A percentile compares a stretch with the other conserved stretches of the same genome.
These are phyloP conservation scores for Teratosphaeria gauchensis DNA, from an alignment of 2,329 filamentous ascomycete species.

Conservation along the genomic window DNA sequence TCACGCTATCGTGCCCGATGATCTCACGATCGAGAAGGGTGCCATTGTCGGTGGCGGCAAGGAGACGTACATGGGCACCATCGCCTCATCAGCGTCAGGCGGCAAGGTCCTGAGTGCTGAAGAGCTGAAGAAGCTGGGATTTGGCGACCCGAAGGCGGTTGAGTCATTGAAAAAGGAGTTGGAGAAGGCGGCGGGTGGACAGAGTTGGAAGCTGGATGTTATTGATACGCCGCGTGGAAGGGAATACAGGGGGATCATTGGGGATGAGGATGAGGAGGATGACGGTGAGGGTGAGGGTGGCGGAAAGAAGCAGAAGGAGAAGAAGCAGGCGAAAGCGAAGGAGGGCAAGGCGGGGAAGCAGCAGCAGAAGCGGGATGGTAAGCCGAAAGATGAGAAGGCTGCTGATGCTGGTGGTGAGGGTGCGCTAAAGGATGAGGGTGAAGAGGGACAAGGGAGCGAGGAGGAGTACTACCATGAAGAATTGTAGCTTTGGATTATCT, in stretches of 20 bases:
- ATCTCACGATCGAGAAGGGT: slow-evolving; percentile 46
- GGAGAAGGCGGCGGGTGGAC: slow-evolving; percentile 57
- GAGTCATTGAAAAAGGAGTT: slow-evolving; percentile 61
- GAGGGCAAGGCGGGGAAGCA: slow-evolving; percentile 5
- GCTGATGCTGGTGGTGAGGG: neutral
- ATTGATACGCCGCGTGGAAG: slow-evolving; percentile 57
- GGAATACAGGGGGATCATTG: slow-evolving; percentile 62
- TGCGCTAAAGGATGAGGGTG: too few species aligned
- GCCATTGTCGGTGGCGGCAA: slow-evolving; percentile 41
- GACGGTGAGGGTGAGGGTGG: slow-evolving; percentile 13
- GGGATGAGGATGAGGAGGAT: slow-evolving; percentile 46
- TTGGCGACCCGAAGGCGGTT: slow-evolving; percentile 60
- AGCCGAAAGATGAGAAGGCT: neutral
- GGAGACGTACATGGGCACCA: slow-evolving; percentile 44
- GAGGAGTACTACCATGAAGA: too few species aligned
- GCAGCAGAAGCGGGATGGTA: slow-evolving; percentile 4
- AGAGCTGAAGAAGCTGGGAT: slow-evolving; percentile 49
- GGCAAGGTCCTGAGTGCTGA: slow-evolving; percentile 32
- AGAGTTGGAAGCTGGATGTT: slow-evolving; percentile 72
- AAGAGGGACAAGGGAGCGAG: too few species aligned
- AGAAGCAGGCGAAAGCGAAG: slow-evolving; percentile 41
- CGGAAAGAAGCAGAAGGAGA: slow-evolving; percentile 31
- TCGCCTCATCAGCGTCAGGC: slow-evolving; percentile 43
- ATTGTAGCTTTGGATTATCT: too few species aligned
- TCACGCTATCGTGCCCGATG: slow-evolving; percentile 44